Percentiles rank a stretch among this genome's conserved stretches.
phyloP scores from a whole-genome alignment of 164 flowering plant species.

The Echeveria elegans region DNA sequence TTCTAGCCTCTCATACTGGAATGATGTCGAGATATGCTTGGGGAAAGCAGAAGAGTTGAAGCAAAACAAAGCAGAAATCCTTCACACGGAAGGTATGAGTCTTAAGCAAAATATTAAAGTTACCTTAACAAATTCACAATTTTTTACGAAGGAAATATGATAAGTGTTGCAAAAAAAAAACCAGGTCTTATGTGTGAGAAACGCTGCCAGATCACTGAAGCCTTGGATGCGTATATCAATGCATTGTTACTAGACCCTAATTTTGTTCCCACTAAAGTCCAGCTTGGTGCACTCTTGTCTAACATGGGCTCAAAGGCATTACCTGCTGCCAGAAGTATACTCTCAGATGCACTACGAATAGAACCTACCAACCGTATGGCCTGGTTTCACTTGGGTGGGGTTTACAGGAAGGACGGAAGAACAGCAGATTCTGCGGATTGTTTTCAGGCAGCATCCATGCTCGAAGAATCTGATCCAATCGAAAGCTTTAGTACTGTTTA shows the following conservation, averaged over 20 bases:
- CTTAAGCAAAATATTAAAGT: not conserved
- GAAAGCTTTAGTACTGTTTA: slow-evolving; percentile 52
- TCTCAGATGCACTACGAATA: slow-evolving; percentile 62
- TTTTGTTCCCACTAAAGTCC: slow-evolving; percentile 72
- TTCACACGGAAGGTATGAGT: slow-evolving; percentile 57
- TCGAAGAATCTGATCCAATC: slow-evolving; percentile 27
- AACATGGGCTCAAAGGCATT: slow-evolving; percentile 4
- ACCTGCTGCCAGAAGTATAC: slow-evolving; percentile 49
- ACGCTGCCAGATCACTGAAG: slow-evolving; percentile 53
- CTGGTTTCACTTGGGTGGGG: slow-evolving; percentile 82
- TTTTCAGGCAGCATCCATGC: slow-evolving; percentile 19
- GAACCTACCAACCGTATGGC: slow-evolving; percentile 67
- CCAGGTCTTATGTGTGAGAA: slow-evolving; percentile 70
- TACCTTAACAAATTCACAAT: not conserved
- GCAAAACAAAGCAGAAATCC: slow-evolving; percentile 67
- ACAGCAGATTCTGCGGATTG: slow-evolving; percentile 65
- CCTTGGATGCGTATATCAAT: slow-evolving; percentile 41
- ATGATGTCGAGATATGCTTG: slow-evolving; percentile 83
- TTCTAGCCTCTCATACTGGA: slow-evolving; percentile 74
- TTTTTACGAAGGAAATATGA: not conserved
- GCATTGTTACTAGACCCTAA: slow-evolving; percentile 70
- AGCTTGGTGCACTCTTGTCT: slow-evolving; percentile 31
- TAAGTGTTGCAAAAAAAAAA: not conserved
- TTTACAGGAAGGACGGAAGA: slow-evolving; percentile 45
- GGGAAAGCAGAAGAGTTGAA: slow-evolving; percentile 48